phyloP scores from a whole-genome alignment of 306 rosid genomes.

The Malus sylvestris region DNA sequence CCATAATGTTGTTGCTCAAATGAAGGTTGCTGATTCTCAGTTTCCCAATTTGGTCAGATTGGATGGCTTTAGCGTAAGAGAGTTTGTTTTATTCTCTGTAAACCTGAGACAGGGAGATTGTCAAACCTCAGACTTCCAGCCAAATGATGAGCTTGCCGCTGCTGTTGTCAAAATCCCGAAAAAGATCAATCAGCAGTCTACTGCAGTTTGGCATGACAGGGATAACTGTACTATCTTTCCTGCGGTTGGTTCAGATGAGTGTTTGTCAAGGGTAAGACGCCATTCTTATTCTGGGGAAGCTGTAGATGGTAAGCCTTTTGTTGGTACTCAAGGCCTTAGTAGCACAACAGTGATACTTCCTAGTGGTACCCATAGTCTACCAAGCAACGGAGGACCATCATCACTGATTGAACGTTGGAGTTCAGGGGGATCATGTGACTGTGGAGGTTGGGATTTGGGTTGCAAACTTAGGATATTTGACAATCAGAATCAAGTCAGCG shows the following conservation, averaged over 20 bases:
- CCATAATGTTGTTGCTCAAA: conserved; percentile 68
- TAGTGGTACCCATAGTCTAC: conserved; percentile 79
- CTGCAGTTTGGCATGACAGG: conserved; percentile 14
- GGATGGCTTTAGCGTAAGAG: conserved; percentile 39
- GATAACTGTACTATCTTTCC: conserved; percentile 13
- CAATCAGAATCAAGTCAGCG: conserved; percentile 34
- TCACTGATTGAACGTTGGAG: conserved; percentile 92
- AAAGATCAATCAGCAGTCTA: conserved; percentile 17
- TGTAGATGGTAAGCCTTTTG: conserved; percentile 10
- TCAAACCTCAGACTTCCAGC: conserved; percentile 55
- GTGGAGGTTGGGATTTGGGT: conserved; percentile 99
- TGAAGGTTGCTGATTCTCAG: conserved; percentile 68
- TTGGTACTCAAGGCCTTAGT: conserved; percentile 20
- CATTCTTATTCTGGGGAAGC: conserved; percentile 16
- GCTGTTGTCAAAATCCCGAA: conserved; percentile 59
- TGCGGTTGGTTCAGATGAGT: conserved; percentile 23
- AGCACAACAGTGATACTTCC: conserved; percentile 79
- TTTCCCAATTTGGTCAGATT: conserved; percentile 30
- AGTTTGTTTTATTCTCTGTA: conserved; percentile 71
- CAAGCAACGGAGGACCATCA: conserved; percentile 91
- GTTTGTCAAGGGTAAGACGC: conserved; percentile 14
- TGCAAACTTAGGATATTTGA: conserved; percentile 68
- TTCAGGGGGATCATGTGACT: conserved; percentile 90
- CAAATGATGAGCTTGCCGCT: conserved; percentile 88
- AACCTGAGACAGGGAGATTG: conserved; percentile 46